Evolutionary conservation across 1,284 basidiomycete species (phyloP), one percentile per base, ranked within the genome.

Genomic region (Porodaedalea pini): DNA sequence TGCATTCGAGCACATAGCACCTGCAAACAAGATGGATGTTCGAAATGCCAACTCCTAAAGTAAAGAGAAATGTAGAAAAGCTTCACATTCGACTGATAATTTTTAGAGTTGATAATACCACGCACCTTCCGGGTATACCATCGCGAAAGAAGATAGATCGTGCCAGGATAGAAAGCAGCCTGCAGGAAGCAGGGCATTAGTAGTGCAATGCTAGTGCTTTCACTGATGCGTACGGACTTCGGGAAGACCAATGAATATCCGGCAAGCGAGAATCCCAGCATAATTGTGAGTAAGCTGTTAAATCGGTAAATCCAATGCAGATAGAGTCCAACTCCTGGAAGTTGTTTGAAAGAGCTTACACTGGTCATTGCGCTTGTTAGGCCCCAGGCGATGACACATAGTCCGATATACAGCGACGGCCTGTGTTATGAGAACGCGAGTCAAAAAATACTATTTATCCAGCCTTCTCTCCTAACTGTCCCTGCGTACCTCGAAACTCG

Each of bases 1-100:
- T 1, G 89, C 88, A 70, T 89, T 90, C 0, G 85, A 86, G 50
- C 89, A 75, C n/a, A 90, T 71, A 2, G 83, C 66, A 15, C 87
- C 88, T 6, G 77, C 76, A 67, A 83, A 89, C 2, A 92, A 75
- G 56, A 90, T 77, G 0, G 86, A 83, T 49, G 83, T 80, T 36
- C 90, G 80, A 56, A 89, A 79, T 0, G 83, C 82, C 4, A 87
- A 70, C 69, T 87, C 83, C 82, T 85, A n/a, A 48, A 48, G 4
- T 8, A 48, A 25, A 48, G 6, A 27, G 45, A 25, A 48, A 43
- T 43, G 45, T 15, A 10, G 29, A 27, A 48, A 48, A n/a, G n/a
- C n/a, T n/a, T n/a, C n/a, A n/a, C n/a, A n/a, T n/a, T n/a, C n/a
- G n/a, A n/a, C n/a, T n/a, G n/a, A n/a, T n/a, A n/a, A n/a, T n/a